phyloP scores from a whole-genome alignment of 108 stramenopile species.

The Fragilariopsis cylindrus region DNA sequence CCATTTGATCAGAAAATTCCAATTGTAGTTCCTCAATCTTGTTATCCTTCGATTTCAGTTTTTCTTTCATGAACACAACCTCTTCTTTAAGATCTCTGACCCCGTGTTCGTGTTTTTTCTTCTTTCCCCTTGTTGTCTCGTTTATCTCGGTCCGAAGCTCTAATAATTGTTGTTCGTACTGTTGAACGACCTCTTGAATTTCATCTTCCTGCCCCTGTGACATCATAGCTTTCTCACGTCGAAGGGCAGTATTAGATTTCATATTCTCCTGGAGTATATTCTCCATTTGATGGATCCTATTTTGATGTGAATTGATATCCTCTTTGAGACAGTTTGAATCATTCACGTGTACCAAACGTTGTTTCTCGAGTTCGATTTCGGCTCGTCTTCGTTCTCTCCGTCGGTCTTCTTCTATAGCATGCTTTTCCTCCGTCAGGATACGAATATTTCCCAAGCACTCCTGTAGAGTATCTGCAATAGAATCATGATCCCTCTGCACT shows the following conservation, averaged over 20 bases:
- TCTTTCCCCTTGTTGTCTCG: not conserved
- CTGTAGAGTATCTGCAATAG: slow-evolving; percentile 35
- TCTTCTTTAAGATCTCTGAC: not conserved
- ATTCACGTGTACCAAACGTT: slow-evolving; percentile 25
- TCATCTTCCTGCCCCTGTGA: slow-evolving; percentile 21
- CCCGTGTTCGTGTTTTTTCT: not conserved
- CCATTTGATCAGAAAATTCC: slow-evolving; percentile 45
- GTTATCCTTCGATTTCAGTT: slow-evolving; percentile 30
- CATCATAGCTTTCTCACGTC: slow-evolving; percentile 25
- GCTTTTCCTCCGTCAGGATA: slow-evolving; percentile 36
- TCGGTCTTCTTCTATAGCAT: slow-evolving; percentile 35
- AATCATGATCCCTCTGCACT: slow-evolving; percentile 40
- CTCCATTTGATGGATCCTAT: slow-evolving; percentile 37
- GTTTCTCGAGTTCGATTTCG: slow-evolving; percentile 42
- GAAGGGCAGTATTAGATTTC: slow-evolving; percentile 20
- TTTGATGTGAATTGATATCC: slow-evolving; percentile 21
- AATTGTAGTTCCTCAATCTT: slow-evolving; percentile 16
- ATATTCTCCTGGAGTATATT: slow-evolving; percentile 39
- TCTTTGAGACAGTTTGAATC: slow-evolving; percentile 25
- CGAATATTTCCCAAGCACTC: slow-evolving; percentile 42
- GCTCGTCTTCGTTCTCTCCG: slow-evolving; percentile 27
- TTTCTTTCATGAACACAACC: slow-evolving; percentile 11
- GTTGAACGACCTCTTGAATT: slow-evolving; percentile 3
- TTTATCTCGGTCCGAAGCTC: slow-evolving; percentile 11
- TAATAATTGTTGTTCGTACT: slow-evolving; percentile 21